These are phyloP conservation scores for Venturiaceae sp. DNA, from an alignment of 2,329 filamentous ascomycete genomes.

Conservation along the genomic window DNA sequence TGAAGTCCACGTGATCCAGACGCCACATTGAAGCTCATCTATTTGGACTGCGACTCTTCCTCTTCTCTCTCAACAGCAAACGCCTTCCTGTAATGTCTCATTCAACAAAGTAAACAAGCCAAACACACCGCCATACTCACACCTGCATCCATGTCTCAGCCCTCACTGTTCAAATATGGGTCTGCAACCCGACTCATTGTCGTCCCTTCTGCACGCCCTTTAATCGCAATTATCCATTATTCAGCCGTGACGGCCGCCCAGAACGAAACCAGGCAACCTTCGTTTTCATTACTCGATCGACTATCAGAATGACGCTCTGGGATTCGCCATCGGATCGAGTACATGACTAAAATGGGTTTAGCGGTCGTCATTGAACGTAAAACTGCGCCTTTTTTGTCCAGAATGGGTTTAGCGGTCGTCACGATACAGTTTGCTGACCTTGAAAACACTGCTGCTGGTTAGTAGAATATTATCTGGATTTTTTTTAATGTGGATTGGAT, in stretches of 20 bases:
- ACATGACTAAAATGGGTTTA: background rate
- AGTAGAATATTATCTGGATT: background rate
- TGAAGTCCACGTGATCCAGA: too few species aligned
- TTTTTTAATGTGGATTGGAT: background rate
- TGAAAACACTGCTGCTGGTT: too few species aligned
- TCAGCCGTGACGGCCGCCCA: background rate
- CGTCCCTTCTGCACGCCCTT: background rate
- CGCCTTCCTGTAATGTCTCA: background rate
- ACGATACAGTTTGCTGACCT: background rate
- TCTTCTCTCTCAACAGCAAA: background rate
- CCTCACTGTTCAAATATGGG: background rate
- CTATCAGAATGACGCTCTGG: too few species aligned
- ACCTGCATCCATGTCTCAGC: background rate
- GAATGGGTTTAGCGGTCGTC: slow-evolving; percentile 2
- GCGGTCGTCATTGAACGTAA: background rate
- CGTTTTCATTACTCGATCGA: too few species aligned
- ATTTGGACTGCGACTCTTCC: too few species aligned
- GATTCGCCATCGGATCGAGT: too few species aligned
- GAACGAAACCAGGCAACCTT: too few species aligned
- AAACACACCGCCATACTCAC: background rate
- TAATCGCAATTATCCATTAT: background rate
- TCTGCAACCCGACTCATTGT: background rate
- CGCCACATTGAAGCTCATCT: too few species aligned
- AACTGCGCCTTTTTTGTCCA: background rate
- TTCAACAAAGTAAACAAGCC: background rate